Percentiles rank a stretch among this genome's conserved stretches.
These are phyloP conservation scores for Gossypium arboreum DNA, from an alignment of 345 rosid species.

Conservation along the genomic window DNA sequence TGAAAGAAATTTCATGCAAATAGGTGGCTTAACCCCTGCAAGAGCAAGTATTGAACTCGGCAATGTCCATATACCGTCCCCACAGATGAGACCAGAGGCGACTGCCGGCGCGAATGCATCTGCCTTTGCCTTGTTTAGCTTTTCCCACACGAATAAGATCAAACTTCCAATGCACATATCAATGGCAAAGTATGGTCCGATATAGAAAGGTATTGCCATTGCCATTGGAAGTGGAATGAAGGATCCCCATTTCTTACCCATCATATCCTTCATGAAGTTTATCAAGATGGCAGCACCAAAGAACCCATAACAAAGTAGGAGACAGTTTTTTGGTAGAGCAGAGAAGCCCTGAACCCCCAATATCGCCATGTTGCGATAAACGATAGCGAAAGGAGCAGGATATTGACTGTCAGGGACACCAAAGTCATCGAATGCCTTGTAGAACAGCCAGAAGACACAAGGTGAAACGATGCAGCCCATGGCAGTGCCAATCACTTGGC, in stretches of 20 bases:
- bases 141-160: conserved; percentile 52
- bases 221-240: conserved; percentile 79
- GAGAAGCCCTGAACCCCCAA: conserved; percentile 72
- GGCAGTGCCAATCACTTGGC: conserved; percentile 79
- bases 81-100: conserved; percentile 83
- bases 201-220: conserved; percentile 84
- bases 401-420: conserved; percentile 46
- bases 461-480: conserved; percentile 83
- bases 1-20: conserved; percentile 83
- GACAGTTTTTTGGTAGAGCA: conserved; percentile 69
- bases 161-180: conserved; percentile 84
- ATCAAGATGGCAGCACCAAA: conserved; percentile 55
- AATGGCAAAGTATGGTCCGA: conserved; percentile 76
- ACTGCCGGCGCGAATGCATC: conserved; percentile 70
- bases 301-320: conserved; percentile 52
- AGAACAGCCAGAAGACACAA: conserved; percentile 77
- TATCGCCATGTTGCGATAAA: conserved; percentile 58
- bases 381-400: conserved; percentile 60
- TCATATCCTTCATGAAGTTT: conserved; percentile 45
- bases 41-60: conserved; percentile 66
- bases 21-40: conserved; percentile 57
- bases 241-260: conserved; percentile 34
- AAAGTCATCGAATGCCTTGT: conserved; percentile 60
- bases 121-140: conserved; percentile 60
- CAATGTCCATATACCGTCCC: conserved; percentile 71